Evolutionary conservation across 2,329 filamentous ascomycete species (phyloP), one percentile per base, ranked within the genome.

Genomic region (Clarireedia monteithiana): DNA sequence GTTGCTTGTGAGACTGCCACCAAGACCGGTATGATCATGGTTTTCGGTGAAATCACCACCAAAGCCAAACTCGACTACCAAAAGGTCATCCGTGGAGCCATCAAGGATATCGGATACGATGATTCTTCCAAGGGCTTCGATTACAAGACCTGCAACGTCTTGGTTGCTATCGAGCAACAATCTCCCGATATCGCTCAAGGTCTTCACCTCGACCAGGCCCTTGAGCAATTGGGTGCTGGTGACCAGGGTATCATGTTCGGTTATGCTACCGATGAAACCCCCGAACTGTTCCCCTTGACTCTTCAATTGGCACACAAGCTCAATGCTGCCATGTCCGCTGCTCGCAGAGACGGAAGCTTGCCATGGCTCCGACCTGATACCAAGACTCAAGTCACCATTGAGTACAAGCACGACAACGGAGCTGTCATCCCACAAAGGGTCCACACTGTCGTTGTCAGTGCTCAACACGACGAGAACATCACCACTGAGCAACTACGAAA

Each of bases 181-280:
- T 97, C 92, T 59, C 89, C 92, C 70, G 94, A 99, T 76, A 99
- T 99, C 71, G 94, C 94, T 67, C 94, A 97, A 80, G 94, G 94
- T 82, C 89, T 99, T 57, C 90, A 97, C 82, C 95, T 95, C 75
- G 94, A 99, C 65, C 83, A 96, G 81, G 91, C 90, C 66, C 87
- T 99, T 50, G 94, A 99, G 85, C 86, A 95, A 78, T 86, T 99
- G 64, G 94, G 94, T 76, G 94, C 94, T 62, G 94, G 94, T 87
- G 94, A 99, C 78, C 94, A 99, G 82, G 94, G 94, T 82, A 96
- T 99, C 82, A 99, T 99, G 94, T 99, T 99, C 77, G 94, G 94
- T 70, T 99, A 99, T 83, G 94, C 94, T 75, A 96, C 94, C 70
- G 94, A 99, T 71, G 94, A 99, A 84, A 97, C 94, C 69, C 91